phyloP scores from a whole-genome alignment of 192 early-diverging fungal genomes.

The Backusella luteola region DNA sequence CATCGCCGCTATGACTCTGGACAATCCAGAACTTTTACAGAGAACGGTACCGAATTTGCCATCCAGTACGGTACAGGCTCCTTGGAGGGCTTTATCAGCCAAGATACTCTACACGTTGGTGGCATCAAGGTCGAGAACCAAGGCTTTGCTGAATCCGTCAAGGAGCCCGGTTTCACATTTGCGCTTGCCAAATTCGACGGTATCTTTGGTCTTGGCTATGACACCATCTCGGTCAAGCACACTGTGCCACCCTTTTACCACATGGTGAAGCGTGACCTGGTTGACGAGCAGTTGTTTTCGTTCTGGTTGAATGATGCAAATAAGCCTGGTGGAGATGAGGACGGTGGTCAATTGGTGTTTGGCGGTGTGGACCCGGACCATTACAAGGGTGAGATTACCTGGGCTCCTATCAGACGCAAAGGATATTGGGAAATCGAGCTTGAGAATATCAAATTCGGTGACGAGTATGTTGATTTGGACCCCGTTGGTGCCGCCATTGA shows the following conservation, averaged over 20 bases:
- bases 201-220: slow-evolving; percentile 91
- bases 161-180: slow-evolving; percentile 96
- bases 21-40: slow-evolving; percentile 72
- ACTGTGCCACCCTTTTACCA: slow-evolving; percentile 96
- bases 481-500: slow-evolving; percentile 84
- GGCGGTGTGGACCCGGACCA: slow-evolving; percentile 81
- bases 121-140: slow-evolving; percentile 67
- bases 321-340: slow-evolving; percentile 45
- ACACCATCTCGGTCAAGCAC: slow-evolving; percentile 84
- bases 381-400: slow-evolving; percentile 70
- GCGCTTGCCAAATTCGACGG: slow-evolving; percentile 93
- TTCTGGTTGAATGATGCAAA: slow-evolving; percentile 82
- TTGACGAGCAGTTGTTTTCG: slow-evolving; percentile 86
- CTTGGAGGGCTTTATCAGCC: slow-evolving; percentile 92
- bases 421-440: slow-evolving; percentile 98
- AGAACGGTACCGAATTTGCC: slow-evolving; percentile 95
- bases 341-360: slow-evolving; percentile 88
- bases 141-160: slow-evolving; percentile 93
- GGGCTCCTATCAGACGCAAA: slow-evolving; percentile 85
- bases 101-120: slow-evolving; percentile 75
- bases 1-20: slow-evolving; percentile 85
- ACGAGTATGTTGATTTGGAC: slow-evolving; percentile 64
- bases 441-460: slow-evolving; percentile 75
- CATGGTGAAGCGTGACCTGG: slow-evolving; percentile 74
- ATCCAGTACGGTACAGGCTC: slow-evolving; percentile 93